Evolutionary conservation across 1,284 basidiomycete genomes (phyloP).

Genomic region (Naganishia sp.): DNA sequence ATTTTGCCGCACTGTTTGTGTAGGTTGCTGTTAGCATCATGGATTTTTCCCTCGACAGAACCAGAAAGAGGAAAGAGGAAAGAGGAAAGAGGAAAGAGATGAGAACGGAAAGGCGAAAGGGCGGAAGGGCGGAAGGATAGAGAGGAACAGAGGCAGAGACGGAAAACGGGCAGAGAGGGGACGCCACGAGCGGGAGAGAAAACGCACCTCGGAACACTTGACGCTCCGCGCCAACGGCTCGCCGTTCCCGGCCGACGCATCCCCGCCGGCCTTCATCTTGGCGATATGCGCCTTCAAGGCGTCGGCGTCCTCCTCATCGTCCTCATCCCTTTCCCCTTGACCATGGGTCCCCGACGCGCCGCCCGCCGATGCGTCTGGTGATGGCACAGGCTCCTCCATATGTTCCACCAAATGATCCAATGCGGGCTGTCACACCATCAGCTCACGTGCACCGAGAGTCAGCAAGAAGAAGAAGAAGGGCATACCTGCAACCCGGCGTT

Average conservation of each 20-base stretch:
- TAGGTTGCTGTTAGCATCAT: too few species aligned
- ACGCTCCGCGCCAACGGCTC: constrained; percentile 41
- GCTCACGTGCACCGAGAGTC: neutral
- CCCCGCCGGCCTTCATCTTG: constrained; percentile 45
- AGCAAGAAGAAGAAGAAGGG: neutral
- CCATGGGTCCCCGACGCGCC: constrained; percentile 17
- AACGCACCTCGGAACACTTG: constrained; percentile 41
- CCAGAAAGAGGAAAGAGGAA: too few species aligned
- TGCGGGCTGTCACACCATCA: constrained; percentile 63
- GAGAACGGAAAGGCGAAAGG: neutral
- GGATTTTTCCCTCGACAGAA: too few species aligned
- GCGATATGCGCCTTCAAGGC: constrained; percentile 57
- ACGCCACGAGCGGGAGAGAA: neutral
- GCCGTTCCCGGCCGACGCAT: constrained; percentile 44
- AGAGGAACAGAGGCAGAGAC: constrained; percentile 5
- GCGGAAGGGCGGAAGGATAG: neutral
- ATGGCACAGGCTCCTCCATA: constrained; percentile 69
- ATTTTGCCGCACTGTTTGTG: constrained; percentile 69
- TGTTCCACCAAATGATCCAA: constrained; percentile 84
- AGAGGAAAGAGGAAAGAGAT: too few species aligned
- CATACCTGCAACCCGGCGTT: constrained; percentile 65
- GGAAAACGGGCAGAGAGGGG: constrained; percentile 1
- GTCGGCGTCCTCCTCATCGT: constrained; percentile 69
- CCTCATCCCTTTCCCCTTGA: constrained; percentile 39
- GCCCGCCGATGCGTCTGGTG: constrained; percentile 31